Base-by-base conservation (phyloP, 352 stramenopile genomes). In the Saprolegnia parasitica region DNA sequence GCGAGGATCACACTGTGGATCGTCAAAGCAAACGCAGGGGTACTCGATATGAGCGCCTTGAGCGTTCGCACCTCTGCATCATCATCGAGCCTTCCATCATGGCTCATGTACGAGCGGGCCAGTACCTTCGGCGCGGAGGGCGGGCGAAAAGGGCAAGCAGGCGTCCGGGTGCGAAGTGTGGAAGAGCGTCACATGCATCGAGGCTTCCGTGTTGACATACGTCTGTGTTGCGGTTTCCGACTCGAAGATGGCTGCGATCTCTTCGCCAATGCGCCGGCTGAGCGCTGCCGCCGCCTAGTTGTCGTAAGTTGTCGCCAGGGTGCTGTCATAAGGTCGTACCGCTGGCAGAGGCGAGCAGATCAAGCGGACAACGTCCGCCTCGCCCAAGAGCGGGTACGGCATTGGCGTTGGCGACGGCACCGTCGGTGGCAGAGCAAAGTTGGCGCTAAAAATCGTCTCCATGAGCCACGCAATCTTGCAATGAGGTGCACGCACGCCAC, bases 121-220 rank as follows among this genome's bases (percentile, higher is more conserved):
- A 21, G 1, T 32, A 67, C 58, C 58, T 39, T 55, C 9, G 20
- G 58, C 40, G 13, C 58, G 58, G n/a, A 67, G 52, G 35, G 18
- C 42, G 20, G 37, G n/a, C 11, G 58, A 67, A 56, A 56, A 67
- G 18, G 58, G 79, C 2, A 83, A 71, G 40, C 89, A 62, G 16
- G 87, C 81, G 29, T 80, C 74, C 5, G 84, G 84, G 55, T 89
- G 82, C 15, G 84, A 92, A 54, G 84, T 90, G 74, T 92, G 84
- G 71, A 89, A 90, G 10, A 92, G 72, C 64, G 84, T 92, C 68
- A 92, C 72, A 73, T 92, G 84, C 84, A 92, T 90, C 35, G 86
- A 78, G 5, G 86, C 80, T 16, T 76, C 73, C 11, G 77, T 78
- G 65, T 87, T 90, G 40, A 90, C 78, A 67, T 85, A 89, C n/a